phyloP scores from a whole-genome alignment of 352 stramenopile species.

The Phytophthora uliginosa region DNA sequence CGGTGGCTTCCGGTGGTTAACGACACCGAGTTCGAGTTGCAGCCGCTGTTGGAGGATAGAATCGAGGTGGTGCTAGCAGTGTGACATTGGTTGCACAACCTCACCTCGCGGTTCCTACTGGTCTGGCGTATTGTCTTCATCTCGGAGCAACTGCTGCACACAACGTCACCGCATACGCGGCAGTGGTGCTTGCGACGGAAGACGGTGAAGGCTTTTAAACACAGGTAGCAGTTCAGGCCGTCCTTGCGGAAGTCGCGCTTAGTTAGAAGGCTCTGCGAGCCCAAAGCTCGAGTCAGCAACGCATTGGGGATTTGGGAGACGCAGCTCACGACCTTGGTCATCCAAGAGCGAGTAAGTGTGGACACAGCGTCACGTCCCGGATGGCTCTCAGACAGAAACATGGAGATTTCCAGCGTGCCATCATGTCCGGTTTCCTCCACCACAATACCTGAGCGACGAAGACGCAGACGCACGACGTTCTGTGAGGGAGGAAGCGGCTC shows the following conservation, averaged over 20 bases:
- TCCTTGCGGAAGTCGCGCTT: conserved; percentile 88
- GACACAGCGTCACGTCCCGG: conserved; percentile 75
- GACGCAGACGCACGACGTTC: conserved; percentile 83
- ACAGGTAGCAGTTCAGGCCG: conserved; percentile 77
- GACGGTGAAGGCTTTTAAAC: conserved; percentile 77
- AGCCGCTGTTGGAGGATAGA: conserved; percentile 59
- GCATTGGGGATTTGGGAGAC: conserved; percentile 72
- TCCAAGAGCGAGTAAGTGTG: conserved; percentile 81
- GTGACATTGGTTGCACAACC: conserved; percentile 78
- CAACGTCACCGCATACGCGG: conserved; percentile 85
- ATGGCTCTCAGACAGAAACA: conserved; percentile 84
- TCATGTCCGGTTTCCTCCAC: conserved; percentile 79
- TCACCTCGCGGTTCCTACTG: conserved; percentile 76
- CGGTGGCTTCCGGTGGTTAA: conserved; percentile 23
- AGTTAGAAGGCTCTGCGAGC: conserved; percentile 67
- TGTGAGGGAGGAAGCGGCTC: conserved; percentile 75
- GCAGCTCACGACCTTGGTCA: conserved; percentile 87
- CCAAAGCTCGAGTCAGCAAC: conserved; percentile 73
- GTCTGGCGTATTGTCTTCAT: conserved; percentile 79
- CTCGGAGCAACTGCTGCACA: conserved; percentile 88
- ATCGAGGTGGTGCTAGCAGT: conserved; percentile 68
- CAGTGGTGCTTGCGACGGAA: conserved; percentile 90
- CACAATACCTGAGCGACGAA: conserved; percentile 85
- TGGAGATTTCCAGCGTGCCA: conserved; percentile 68
- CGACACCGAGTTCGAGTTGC: conserved; percentile 26